A percentile compares a stretch with the other conserved stretches of the same genome.
phyloP scores from a whole-genome alignment of 2,329 filamentous ascomycete species.

The Alternaria brassicicola region DNA sequence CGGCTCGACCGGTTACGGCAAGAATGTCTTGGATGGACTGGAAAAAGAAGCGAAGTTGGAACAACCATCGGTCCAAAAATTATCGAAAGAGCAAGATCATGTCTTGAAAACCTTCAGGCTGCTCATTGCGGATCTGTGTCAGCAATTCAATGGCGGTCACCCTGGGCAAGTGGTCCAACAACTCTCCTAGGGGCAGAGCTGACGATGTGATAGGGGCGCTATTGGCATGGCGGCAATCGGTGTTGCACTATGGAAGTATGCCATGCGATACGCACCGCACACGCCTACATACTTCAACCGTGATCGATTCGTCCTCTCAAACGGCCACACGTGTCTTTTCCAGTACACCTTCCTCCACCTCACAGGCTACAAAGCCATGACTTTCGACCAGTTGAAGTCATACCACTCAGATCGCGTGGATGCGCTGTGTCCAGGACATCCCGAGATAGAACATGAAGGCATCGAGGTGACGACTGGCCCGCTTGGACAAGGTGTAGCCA shows the following conservation, averaged over 20 bases:
- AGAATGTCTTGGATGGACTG: slow-evolving; percentile 3
- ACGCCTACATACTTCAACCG: slow-evolving; percentile 65
- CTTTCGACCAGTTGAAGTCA: slow-evolving; percentile 61
- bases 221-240: slow-evolving; percentile 69
- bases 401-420: slow-evolving; percentile 58
- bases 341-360: slow-evolving; percentile 62
- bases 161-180: slow-evolving; percentile 54
- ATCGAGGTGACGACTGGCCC: slow-evolving; percentile 66
- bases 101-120: slow-evolving; percentile 20
- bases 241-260: slow-evolving; percentile 66
- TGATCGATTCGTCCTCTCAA: slow-evolving; percentile 68
- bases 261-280: slow-evolving; percentile 65
- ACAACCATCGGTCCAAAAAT: slow-evolving; percentile 46
- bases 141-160: slow-evolving; percentile 73
- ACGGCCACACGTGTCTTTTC: slow-evolving; percentile 62
- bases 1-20: slow-evolving; percentile 15
- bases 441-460: slow-evolving; percentile 63
- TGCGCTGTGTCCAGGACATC: slow-evolving; percentile 60
- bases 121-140: slow-evolving; percentile 64
- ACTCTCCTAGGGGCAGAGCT: neutral
- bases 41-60: slow-evolving; percentile 14
- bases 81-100: slow-evolving; percentile 18
- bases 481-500: slow-evolving; percentile 64
- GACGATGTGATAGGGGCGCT: neutral
- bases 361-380: slow-evolving; percentile 61